A percentile compares a stretch with the other conserved stretches of the same genome.
These are phyloP conservation scores for Plectosphaerella cucumerina DNA, from an alignment of 2,329 filamentous ascomycete genomes.

Conservation along the genomic window DNA sequence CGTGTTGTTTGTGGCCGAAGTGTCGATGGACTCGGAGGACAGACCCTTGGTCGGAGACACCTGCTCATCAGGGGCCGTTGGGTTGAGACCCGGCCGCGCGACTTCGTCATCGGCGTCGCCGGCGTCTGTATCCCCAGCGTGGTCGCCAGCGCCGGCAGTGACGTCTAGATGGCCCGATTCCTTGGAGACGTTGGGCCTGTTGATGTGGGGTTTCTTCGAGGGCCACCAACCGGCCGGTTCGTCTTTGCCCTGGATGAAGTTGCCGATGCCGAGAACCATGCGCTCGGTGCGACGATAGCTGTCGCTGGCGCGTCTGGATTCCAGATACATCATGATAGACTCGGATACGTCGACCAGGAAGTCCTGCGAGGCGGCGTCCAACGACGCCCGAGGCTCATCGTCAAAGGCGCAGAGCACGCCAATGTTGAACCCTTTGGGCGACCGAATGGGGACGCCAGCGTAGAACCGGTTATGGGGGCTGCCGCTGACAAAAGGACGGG, in stretches of 20 bases:
- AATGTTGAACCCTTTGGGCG: slow-evolving; percentile 35
- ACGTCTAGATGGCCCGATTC: neutral
- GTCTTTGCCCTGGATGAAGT: slow-evolving; percentile 28
- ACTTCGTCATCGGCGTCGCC: neutral
- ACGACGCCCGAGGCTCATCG: slow-evolving; percentile 17
- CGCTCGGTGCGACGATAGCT: slow-evolving; percentile 26
- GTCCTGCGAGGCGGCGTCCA: slow-evolving; percentile 21
- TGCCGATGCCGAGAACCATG: slow-evolving; percentile 30
- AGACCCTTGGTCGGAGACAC: slow-evolving; percentile 2
- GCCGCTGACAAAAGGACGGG: slow-evolving; percentile 18
- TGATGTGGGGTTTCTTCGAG: neutral
- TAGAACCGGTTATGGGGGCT: slow-evolving; percentile 30
- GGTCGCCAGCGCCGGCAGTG: neutral
- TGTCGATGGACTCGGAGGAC: slow-evolving; percentile 8
- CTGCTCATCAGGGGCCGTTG: neutral
- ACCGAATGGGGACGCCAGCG: slow-evolving; percentile 36
- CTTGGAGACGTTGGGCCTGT: neutral
- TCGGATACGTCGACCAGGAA: slow-evolving; percentile 24
- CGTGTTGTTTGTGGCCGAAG: neutral
- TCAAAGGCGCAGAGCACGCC: slow-evolving; percentile 32
- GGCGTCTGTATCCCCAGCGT: too few relatives aligned
- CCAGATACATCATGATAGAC: slow-evolving; percentile 33
- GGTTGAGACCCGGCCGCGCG: slow-evolving; percentile 8
- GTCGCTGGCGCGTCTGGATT: slow-evolving; percentile 24
- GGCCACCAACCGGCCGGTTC: slow-evolving; percentile 3